Evolutionary conservation across 257 asterid genomes (phyloP).

Genomic region (Forsythia suspensa): DNA sequence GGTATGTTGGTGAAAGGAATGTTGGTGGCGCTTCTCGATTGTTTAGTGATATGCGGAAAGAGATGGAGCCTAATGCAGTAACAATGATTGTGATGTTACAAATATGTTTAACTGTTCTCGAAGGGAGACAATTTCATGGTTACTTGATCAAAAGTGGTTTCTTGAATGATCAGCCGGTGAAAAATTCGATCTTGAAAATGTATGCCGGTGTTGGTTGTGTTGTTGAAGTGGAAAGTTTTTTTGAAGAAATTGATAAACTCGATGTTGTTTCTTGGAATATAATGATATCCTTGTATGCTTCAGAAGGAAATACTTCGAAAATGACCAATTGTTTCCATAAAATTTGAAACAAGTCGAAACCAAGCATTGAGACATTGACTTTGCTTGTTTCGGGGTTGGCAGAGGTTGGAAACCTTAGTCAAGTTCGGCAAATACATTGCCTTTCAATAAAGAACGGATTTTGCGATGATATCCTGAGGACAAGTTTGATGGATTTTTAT

Average conservation of each 20-base stretch:
- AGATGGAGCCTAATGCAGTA: constrained; percentile 44
- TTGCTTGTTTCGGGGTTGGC: constrained; percentile 37
- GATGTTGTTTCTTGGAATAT: constrained; percentile 54
- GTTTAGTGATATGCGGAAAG: constrained; percentile 41
- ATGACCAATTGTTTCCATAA: constrained; percentile 29
- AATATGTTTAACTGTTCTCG: constrained; percentile 20
- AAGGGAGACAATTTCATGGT: constrained; percentile 43
- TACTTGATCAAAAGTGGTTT: constrained; percentile 37
- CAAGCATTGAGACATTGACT: constrained; percentile 41
- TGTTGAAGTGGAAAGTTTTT: constrained; percentile 34
- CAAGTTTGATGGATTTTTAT: constrained; percentile 39
- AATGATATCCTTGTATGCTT: constrained; percentile 36
- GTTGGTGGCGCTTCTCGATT: constrained; percentile 31
- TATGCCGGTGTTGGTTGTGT: constrained; percentile 28
- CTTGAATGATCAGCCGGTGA: constrained; percentile 33
- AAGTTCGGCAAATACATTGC: constrained; percentile 38
- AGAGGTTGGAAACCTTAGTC: constrained; percentile 14
- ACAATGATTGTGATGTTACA: constrained; percentile 44
- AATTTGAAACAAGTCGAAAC: constrained; percentile 33
- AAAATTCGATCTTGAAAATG: constrained; percentile 42
- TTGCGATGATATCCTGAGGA: constrained; percentile 38
- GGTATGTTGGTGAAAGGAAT: constrained; percentile 31
- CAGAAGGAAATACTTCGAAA: constrained; percentile 16
- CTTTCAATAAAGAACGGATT: constrained; percentile 41
- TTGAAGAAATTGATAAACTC: constrained; percentile 27